phyloP scores from a whole-genome alignment of 2,329 filamentous ascomycete species.

The Dactylonectria estremocensis region DNA sequence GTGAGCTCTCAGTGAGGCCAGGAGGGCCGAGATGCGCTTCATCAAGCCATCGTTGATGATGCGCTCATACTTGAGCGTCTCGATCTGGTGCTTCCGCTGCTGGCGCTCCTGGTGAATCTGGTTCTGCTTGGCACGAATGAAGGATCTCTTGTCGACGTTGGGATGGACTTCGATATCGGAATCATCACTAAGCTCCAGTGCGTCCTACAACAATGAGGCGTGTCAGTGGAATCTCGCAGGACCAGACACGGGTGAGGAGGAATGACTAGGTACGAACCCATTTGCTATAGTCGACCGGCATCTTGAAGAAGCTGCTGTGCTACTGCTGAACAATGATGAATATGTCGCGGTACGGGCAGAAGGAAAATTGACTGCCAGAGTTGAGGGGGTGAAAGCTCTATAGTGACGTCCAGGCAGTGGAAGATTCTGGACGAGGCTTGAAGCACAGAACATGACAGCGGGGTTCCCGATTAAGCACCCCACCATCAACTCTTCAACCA shows the following conservation, averaged over 20 bases:
- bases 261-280: slow-evolving; percentile 65
- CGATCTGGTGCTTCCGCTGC: slow-evolving; percentile 89
- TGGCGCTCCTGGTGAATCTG: slow-evolving; percentile 95
- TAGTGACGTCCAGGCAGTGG: slow-evolving; percentile 30
- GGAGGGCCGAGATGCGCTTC: slow-evolving; percentile 84
- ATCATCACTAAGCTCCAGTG: slow-evolving; percentile 96
- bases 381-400: not conserved
- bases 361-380: slow-evolving; percentile 3
- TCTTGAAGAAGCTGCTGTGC: slow-evolving; percentile 44
- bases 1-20: slow-evolving; percentile 82
- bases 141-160: slow-evolving; percentile 98
- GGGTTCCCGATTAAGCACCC: slow-evolving; percentile 41
- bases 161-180: slow-evolving; percentile 98
- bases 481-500: slow-evolving; percentile 36
- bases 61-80: slow-evolving; percentile 92
- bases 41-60: slow-evolving; percentile 94
- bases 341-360: not conserved
- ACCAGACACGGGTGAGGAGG: not conserved
- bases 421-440: slow-evolving; percentile 47
- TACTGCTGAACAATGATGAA: not conserved
- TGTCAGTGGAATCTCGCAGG: slow-evolving; percentile 25
- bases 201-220: slow-evolving; percentile 70
- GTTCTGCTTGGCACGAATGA: slow-evolving; percentile 97
- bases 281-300: slow-evolving; percentile 76
- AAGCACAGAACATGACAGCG: slow-evolving; percentile 46